These are phyloP conservation scores for Cordyceps farinosa DNA, from an alignment of 2,329 filamentous ascomycete genomes.

Conservation along the genomic window DNA sequence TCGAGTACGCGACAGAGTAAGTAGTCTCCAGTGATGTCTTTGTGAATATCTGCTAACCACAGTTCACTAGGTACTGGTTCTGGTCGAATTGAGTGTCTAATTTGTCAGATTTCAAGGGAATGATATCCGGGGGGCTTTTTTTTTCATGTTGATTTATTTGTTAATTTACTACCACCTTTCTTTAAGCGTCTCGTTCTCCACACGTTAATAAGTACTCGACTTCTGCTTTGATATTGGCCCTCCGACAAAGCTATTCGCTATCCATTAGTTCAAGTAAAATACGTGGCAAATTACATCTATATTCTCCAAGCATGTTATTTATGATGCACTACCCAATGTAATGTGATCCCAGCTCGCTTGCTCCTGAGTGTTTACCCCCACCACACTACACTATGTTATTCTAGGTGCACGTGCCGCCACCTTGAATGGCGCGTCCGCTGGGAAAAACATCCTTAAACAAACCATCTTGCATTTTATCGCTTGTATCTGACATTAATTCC, in stretches of 20 bases:
- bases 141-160: background rate
- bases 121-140: background rate
- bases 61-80: constrained; percentile 6
- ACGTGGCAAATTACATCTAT: too few species aligned
- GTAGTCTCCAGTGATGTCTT: constrained; percentile 36
- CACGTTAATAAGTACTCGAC: background rate
- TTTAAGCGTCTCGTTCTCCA: background rate
- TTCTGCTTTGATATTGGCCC: background rate
- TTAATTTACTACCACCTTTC: background rate
- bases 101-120: background rate
- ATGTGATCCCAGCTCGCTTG: too few species aligned
- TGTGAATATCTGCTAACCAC: background rate
- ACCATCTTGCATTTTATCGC: background rate
- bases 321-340: too few species aligned
- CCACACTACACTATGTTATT: background rate
- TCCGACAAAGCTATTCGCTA: background rate
- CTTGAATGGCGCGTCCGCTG: too few species aligned
- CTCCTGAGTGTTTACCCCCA: too few species aligned
- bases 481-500: background rate
- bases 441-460: background rate
- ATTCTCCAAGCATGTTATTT: too few species aligned
- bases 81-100: constrained; percentile 2
- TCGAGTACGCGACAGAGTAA: constrained; percentile 83
- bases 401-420: background rate
- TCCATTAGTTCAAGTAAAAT: background rate